Evolutionary conservation across 371 early-diverging fungal genomes (phyloP).

Genomic region (Apophysomyces sp.): DNA sequence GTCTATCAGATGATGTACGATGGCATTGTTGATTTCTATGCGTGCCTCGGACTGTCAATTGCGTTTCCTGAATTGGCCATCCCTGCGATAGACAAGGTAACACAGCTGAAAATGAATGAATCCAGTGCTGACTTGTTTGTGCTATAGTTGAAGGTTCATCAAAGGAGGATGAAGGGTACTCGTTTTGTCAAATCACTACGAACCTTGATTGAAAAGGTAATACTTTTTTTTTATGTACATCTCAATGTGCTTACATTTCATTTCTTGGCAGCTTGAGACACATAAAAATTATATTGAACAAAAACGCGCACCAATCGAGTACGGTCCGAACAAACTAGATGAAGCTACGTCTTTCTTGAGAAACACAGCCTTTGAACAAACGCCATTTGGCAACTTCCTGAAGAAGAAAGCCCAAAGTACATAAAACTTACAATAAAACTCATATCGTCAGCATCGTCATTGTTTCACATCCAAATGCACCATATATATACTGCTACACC

Average conservation of each 20-base stretch:
- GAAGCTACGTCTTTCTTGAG: constrained; percentile 62
- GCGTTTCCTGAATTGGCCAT: constrained; percentile 92
- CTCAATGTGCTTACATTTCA: background rate
- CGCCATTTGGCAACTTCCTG: constrained; percentile 66
- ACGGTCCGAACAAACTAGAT: constrained; percentile 70
- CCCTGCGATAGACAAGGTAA: constrained; percentile 73
- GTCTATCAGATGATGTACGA: constrained; percentile 71
- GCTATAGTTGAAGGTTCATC: constrained; percentile 57
- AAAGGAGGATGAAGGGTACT: constrained; percentile 54
- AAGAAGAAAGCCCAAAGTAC: constrained; percentile 21
- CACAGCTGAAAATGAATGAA: background rate
- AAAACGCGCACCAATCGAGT: constrained; percentile 72
- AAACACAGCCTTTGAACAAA: constrained; percentile 48
- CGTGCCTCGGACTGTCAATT: constrained; percentile 75
- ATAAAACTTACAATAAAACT: background rate
- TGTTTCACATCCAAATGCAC: background rate
- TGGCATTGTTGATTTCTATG: constrained; percentile 75
- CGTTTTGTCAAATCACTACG: constrained; percentile 75
- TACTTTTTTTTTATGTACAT: background rate
- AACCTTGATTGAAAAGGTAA: constrained; percentile 77
- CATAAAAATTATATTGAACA: constrained; percentile 76
- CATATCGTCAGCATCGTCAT: background rate
- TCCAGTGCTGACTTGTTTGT: background rate
- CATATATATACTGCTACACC: no score
- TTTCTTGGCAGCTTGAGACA: constrained; percentile 58